Evolutionary conservation across 306 rosid species (phyloP), one percentile per base, ranked within the genome.

Genomic region (Cucumis hystrix): DNA sequence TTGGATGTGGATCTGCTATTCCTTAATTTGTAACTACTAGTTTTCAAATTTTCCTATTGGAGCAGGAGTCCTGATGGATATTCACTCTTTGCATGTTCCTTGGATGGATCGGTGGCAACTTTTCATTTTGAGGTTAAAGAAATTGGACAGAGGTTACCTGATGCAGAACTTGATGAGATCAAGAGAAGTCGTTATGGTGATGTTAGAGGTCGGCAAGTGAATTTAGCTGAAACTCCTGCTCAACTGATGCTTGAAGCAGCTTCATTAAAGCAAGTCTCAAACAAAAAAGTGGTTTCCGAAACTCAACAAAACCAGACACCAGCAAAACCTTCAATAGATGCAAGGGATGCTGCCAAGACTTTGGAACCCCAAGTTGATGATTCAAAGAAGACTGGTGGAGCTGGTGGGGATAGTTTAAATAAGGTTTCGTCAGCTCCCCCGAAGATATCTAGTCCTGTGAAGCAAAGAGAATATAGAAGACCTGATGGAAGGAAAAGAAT

Each of bases 21-120:
- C 56, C 55, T 71, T 70, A 57, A 52, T 74, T 74, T 64, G 62
- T 72, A 68, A 20, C 47, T 51, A 52, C 47, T 80, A 58, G 77
- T 75, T 51, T 59, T 65, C 15, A 8, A 61, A n/a, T 61, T 83
- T 73, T 76, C 55, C 39, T 83, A 79, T 81, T 78, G 72, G 82
- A 86, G 86, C 89, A 95, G 99, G 99, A 90, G 97, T 82, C 99
- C 97, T 14, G 97, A 95, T 83, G 99, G 99, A 68, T 92, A 92
- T 89, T 86, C 96, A 56, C 97, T 95, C 54, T 91, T 92, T 82
- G 97, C 99, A 7, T 95, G 99, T 81, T 95, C 99, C 76, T 87
- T 95, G 96, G 99, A 95, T 80, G 99, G 99, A 77, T 86, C 99
- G 9, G 92, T 91, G 67, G 96, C 93, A 59, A 87, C 92, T 64